Evolutionary conservation across 2,329 filamentous ascomycete species (phyloP).

Genomic region (Aspergillus sp.): DNA sequence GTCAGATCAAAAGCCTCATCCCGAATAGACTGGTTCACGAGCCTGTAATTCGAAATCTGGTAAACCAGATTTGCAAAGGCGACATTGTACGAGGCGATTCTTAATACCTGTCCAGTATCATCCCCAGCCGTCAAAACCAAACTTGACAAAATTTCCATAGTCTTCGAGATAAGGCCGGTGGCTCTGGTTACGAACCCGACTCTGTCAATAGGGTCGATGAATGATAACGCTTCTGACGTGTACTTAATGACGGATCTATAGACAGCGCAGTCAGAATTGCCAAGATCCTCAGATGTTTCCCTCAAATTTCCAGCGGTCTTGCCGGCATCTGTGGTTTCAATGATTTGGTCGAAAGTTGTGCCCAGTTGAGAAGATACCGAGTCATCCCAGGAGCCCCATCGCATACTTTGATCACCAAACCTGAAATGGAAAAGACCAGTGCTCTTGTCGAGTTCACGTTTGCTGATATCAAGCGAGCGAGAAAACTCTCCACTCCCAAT

Average conservation of each 20-base stretch:
- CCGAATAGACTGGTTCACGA: slow-evolving; percentile 24
- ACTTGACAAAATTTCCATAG: slow-evolving; percentile 36
- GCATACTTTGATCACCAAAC: slow-evolving; percentile 33
- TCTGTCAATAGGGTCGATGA: slow-evolving; percentile 57
- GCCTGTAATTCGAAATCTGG: slow-evolving; percentile 37
- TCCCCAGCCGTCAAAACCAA: slow-evolving; percentile 16
- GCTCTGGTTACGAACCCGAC: slow-evolving; percentile 44
- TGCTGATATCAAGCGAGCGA: slow-evolving; percentile 42
- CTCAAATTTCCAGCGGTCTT: slow-evolving; percentile 7
- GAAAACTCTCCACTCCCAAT: slow-evolving; percentile 58
- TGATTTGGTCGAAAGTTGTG: slow-evolving; percentile 35
- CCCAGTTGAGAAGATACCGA: slow-evolving; percentile 50
- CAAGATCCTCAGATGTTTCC: slow-evolving; percentile 3
- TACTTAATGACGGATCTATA: slow-evolving; percentile 52
- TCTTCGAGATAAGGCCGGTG: slow-evolving; percentile 34
- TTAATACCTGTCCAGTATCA: slow-evolving; percentile 21
- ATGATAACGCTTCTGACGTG: slow-evolving; percentile 49
- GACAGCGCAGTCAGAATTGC: slow-evolving; percentile 14
- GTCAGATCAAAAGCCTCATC: slow-evolving; percentile 31
- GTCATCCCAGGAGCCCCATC: slow-evolving; percentile 59
- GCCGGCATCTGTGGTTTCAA: slow-evolving; percentile 19
- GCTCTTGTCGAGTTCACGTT: slow-evolving; percentile 45
- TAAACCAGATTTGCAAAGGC: slow-evolving; percentile 40
- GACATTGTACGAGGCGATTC: slow-evolving; percentile 31
- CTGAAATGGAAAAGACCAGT: slow-evolving; percentile 41